Evolutionary conservation across 495 filamentous ascomycete genomes (phyloP).

Genomic region (Penicillium pancosmium): DNA sequence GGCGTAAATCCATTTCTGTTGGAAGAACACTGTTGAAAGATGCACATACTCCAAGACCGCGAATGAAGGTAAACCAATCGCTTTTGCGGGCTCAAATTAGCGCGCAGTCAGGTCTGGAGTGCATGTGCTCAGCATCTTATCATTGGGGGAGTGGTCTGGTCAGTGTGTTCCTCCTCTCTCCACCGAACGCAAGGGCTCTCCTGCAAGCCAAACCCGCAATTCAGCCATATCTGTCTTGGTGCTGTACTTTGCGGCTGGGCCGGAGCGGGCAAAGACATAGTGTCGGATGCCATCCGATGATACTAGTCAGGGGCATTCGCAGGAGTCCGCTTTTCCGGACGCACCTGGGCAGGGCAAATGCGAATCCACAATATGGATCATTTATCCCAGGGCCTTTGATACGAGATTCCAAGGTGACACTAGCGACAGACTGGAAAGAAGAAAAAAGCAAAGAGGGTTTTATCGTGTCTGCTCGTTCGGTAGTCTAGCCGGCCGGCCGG

Average conservation of each 20-base stretch:
- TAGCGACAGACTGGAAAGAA: not conserved
- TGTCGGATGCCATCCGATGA: not conserved
- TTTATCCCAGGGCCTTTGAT: not conserved
- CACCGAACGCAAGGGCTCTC: slow-evolving; percentile 5
- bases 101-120: not conserved
- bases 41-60: not conserved
- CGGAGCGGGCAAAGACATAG: not conserved
- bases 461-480: not conserved
- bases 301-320: slow-evolving; percentile 10
- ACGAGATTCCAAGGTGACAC: not conserved
- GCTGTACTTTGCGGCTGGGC: not conserved
- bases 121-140: not conserved
- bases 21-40: too few species aligned
- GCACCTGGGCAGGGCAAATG: not conserved
- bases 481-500: not conserved
- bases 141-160: slow-evolving; percentile 1
- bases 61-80: not conserved
- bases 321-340: not conserved
- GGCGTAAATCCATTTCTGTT: too few species aligned
- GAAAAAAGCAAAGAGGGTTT: slow-evolving; percentile 2
- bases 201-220: slow-evolving; percentile 10
- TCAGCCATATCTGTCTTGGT: slow-evolving; percentile 11
- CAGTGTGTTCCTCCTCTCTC: slow-evolving; percentile 8
- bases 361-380: not conserved
- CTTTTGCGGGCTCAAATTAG: not conserved